These are phyloP conservation scores for Mortierella alpina DNA, from an alignment of 192 early-diverging fungal species.

Conservation along the genomic window DNA sequence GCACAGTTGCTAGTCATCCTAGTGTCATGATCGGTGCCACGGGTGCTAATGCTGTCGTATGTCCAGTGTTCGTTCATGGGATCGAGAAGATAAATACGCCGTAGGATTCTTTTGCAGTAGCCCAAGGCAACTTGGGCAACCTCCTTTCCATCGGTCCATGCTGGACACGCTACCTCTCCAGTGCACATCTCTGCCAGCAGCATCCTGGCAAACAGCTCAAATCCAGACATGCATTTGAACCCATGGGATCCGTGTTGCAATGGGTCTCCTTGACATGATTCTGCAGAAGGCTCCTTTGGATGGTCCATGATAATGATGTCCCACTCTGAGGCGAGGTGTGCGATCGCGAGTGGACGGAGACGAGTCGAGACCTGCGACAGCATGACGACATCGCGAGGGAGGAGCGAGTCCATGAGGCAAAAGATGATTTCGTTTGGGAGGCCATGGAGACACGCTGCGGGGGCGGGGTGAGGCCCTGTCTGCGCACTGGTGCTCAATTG, in stretches of 20 bases:
- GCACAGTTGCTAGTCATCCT: not conserved
- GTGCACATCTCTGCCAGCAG: slow-evolving; percentile 22
- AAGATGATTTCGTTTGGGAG: slow-evolving; percentile 32
- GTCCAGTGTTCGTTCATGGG: not conserved
- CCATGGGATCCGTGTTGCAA: too few species aligned
- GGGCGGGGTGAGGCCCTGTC: not conserved
- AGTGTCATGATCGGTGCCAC: not conserved
- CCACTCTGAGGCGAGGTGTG: not conserved
- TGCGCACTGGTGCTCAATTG: not conserved
- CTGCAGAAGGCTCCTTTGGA: too few species aligned
- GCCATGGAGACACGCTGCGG: not conserved
- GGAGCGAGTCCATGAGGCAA: slow-evolving; percentile 16
- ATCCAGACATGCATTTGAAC: slow-evolving; percentile 20
- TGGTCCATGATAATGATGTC: too few species aligned
- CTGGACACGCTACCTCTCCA: not conserved
- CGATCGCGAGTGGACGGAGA: slow-evolving; percentile 1
- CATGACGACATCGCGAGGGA: not conserved
- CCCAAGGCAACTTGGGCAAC: slow-evolving; percentile 1
- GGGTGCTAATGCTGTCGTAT: not conserved
- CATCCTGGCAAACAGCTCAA: slow-evolving; percentile 28
- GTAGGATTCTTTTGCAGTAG: slow-evolving; percentile 21
- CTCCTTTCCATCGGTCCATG: not conserved
- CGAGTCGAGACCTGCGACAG: slow-evolving; percentile 12
- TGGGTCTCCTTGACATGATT: too few species aligned
- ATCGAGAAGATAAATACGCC: slow-evolving; percentile 35